These are phyloP conservation scores for Suillus subluteus DNA, from an alignment of 768 basidiomycete species.

Conservation along the genomic window DNA sequence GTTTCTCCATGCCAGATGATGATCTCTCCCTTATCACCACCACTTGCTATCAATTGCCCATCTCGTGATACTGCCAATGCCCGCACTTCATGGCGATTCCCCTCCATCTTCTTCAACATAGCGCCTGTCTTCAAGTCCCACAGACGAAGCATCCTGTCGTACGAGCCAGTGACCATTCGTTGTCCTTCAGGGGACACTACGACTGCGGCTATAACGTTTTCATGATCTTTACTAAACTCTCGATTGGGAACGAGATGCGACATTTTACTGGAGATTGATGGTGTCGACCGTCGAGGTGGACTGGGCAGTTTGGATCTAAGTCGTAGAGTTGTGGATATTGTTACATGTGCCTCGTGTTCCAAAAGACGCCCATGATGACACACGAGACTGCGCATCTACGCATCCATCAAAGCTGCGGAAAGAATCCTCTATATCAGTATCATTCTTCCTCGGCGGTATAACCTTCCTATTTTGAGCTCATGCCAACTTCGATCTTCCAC, in stretches of 20 bases:
- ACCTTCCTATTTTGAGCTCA: no score
- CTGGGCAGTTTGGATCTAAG: not conserved
- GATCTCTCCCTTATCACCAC: not conserved
- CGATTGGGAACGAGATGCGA: not conserved
- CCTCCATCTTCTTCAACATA: not conserved
- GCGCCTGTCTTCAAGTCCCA: not conserved
- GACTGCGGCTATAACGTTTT: not conserved
- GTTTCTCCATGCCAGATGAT: constrained; percentile 1
- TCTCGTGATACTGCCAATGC: not conserved
- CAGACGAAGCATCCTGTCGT: not conserved
- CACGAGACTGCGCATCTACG: not conserved
- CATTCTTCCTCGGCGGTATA: no score
- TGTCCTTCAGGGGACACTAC: not conserved
- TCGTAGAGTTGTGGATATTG: not conserved
- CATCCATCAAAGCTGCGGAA: not conserved
- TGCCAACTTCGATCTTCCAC: no score
- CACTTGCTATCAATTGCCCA: not conserved
- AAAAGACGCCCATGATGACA: not conserved
- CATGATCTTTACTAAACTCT: not conserved
- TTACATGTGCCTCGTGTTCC: no score
- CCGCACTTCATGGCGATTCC: constrained; percentile 2
- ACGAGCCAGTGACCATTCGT: not conserved
- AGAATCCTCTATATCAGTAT: not conserved
- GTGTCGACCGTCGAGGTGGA: not conserved
- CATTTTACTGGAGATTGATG: not conserved